Conservation (phyloP, 768 basidiomycete genomes). For the Tylopilus felleus region DNA sequence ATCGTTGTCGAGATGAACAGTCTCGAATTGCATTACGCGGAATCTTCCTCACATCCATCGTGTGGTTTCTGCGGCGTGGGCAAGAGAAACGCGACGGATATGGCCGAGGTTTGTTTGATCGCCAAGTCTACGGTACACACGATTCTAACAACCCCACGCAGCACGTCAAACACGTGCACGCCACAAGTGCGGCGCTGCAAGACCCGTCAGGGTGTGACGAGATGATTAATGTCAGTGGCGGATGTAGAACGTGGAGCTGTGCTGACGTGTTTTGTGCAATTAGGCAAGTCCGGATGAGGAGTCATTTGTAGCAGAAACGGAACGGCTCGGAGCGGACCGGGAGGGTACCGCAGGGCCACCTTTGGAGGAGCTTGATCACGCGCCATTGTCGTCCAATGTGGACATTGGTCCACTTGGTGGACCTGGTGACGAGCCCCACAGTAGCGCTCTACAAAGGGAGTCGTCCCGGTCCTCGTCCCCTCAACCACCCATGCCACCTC, state of each 20-base stretch:
- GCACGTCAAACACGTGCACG: slow-evolving; percentile 22
- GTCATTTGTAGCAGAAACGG: not conserved
- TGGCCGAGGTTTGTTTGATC: slow-evolving; percentile 21
- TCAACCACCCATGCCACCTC: not conserved
- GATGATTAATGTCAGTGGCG: slow-evolving; percentile 1
- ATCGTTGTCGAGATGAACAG: slow-evolving; percentile 17
- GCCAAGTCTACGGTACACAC: not conserved
- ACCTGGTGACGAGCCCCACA: not conserved
- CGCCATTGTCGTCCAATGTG: not conserved
- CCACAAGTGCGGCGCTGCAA: slow-evolving; percentile 1
- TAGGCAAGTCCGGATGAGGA: slow-evolving; percentile 3
- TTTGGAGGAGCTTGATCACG: not conserved
- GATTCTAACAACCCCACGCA: slow-evolving; percentile 9
- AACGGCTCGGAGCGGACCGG: not conserved
- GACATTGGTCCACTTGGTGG: not conserved
- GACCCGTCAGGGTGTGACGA: not conserved
- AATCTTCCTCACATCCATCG: slow-evolving; percentile 20
- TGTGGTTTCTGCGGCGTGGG: slow-evolving; percentile 21
- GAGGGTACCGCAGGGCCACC: not conserved
- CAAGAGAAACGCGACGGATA: slow-evolving; percentile 8
- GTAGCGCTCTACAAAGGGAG: not conserved
- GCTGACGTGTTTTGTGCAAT: slow-evolving; percentile 3
- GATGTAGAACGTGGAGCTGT: not conserved
- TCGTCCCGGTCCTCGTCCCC: not conserved
- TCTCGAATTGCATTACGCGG: slow-evolving; percentile 24